A percentile compares a stretch with the other conserved stretches of the same genome.
Conservation (phyloP, 805 yeast genomes). For the Clavispora vitiphila region DNA sequence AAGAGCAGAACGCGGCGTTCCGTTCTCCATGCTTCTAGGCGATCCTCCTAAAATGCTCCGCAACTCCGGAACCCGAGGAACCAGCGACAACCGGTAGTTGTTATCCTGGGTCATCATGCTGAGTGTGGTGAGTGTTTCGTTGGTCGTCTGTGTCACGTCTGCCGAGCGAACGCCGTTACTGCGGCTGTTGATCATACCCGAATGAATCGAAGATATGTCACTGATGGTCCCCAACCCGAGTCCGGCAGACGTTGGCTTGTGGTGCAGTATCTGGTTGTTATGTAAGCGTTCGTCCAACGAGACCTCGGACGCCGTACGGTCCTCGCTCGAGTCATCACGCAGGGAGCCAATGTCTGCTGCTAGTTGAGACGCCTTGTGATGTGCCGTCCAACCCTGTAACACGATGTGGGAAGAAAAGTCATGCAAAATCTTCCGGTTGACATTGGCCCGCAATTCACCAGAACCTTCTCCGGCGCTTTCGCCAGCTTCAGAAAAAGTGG, state of each 20-base stretch:
- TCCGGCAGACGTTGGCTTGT: constrained; percentile 4
- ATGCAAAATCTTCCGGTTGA: constrained; percentile 18
- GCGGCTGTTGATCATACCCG: constrained; percentile 20
- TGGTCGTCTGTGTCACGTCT: constrained; percentile 12
- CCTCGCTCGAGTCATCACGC: neutral
- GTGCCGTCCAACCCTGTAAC: constrained; percentile 23
- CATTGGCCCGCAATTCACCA: neutral
- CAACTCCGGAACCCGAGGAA: constrained; percentile 15
- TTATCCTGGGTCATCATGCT: neutral
- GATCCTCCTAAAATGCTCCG: constrained; percentile 9
- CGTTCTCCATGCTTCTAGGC: neutral
- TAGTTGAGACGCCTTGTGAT: neutral
- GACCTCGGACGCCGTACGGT: neutral
- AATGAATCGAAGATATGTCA: constrained; percentile 38
- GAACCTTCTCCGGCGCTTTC: neutral
- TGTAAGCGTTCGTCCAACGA: constrained; percentile 5
- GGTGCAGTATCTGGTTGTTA: constrained; percentile 4
- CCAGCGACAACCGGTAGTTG: neutral
- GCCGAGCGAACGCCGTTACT: constrained; percentile 3
- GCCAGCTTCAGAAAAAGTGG: neutral
- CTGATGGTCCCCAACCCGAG: constrained; percentile 37
- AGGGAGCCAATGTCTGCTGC: neutral
- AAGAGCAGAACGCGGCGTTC: constrained; percentile 23
- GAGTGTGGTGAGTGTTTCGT: constrained; percentile 4
- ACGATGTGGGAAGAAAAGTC: constrained; percentile 24